A percentile compares a stretch with the other conserved stretches of the same genome.
Conservation (phyloP, 805 yeast genomes). For the Wickerhamomyces chaumierensis region DNA sequence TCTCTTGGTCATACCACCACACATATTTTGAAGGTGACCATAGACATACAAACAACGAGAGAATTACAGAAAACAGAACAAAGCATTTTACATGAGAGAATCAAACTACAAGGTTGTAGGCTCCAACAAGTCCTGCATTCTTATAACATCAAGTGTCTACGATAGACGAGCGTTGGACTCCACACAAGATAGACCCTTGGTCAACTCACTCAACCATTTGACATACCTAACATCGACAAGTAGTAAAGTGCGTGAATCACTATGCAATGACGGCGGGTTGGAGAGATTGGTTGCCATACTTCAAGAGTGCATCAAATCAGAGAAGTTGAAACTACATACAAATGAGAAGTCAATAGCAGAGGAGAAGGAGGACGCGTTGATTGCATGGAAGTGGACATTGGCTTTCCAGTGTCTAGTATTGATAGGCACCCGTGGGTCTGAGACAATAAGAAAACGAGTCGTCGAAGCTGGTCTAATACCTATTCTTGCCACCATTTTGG, state of each 20-base stretch:
- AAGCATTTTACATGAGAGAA: constrained; percentile 55
- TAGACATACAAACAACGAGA: too few relatives aligned
- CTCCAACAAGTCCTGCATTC: constrained; percentile 83
- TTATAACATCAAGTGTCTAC: constrained; percentile 78
- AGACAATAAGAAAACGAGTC: constrained; percentile 69
- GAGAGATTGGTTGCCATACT: constrained; percentile 79
- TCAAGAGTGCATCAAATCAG: constrained; percentile 49
- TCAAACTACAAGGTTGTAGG: constrained; percentile 72
- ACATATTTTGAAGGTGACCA: too few relatives aligned
- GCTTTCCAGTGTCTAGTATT: constrained; percentile 88
- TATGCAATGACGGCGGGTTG: constrained; percentile 83
- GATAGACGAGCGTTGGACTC: constrained; percentile 90
- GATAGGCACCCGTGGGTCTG: constrained; percentile 90
- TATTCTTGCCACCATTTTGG: constrained; percentile 81
- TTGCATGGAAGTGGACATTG: constrained; percentile 97
- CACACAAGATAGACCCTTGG: constrained; percentile 79
- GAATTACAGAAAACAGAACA: too few relatives aligned
- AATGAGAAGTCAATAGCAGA: constrained; percentile 15
- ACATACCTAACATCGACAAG: constrained; percentile 80
- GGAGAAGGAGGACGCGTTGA: constrained; percentile 33
- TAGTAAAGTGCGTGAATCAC: constrained; percentile 82
- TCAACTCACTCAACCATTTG: constrained; percentile 82
- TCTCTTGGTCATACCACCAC: too few relatives aligned
- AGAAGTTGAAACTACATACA: background rate
- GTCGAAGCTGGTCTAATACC: constrained; percentile 91